phyloP scores from a whole-genome alignment of 2,329 filamentous ascomycete genomes.

The Colletotrichum melonis region DNA sequence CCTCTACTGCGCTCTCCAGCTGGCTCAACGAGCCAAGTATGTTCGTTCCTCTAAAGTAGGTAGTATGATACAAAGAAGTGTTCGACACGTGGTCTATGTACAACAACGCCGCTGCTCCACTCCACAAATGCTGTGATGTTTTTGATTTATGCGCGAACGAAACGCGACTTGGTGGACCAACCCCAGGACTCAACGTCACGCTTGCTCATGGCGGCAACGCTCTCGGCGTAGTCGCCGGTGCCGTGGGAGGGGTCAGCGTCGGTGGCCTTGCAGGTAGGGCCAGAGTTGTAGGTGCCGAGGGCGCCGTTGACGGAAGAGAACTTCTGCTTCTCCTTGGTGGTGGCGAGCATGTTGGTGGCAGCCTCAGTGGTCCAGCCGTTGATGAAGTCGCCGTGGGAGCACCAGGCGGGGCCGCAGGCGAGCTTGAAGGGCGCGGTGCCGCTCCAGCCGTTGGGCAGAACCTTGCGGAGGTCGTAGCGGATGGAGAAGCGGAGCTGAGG shows the following conservation, averaged over 20 bases:
- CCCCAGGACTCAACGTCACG: slow-evolving; percentile 28
- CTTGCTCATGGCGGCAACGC: slow-evolving; percentile 41
- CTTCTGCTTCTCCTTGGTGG: slow-evolving; percentile 48
- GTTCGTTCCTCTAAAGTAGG: neutral
- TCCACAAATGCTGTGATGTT: neutral
- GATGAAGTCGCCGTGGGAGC: slow-evolving; percentile 60
- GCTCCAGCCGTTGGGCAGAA: slow-evolving; percentile 55
- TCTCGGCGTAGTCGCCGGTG: slow-evolving; percentile 53
- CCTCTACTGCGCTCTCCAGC: neutral
- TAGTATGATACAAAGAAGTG: slow-evolving; percentile 10
- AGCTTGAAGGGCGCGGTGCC: slow-evolving; percentile 56
- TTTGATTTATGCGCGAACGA: slow-evolving; percentile 1
- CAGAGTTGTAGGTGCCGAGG: slow-evolving; percentile 45
- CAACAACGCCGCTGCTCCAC: neutral
- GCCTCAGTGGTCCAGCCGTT: slow-evolving; percentile 59
- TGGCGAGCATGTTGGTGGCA: slow-evolving; percentile 52
- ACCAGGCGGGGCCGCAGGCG: slow-evolving; percentile 52
- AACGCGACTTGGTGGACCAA: slow-evolving; percentile 34
- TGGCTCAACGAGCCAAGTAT: neutral
- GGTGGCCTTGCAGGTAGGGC: slow-evolving; percentile 43
- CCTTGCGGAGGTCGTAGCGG: slow-evolving; percentile 57
- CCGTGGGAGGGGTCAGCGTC: slow-evolving; percentile 55
- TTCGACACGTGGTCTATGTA: neutral
- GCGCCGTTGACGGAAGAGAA: slow-evolving; percentile 50
- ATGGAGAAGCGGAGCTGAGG: slow-evolving; percentile 60